These are phyloP conservation scores for Lipomyces mesembrius DNA, from an alignment of 805 yeast genomes.

Conservation along the genomic window DNA sequence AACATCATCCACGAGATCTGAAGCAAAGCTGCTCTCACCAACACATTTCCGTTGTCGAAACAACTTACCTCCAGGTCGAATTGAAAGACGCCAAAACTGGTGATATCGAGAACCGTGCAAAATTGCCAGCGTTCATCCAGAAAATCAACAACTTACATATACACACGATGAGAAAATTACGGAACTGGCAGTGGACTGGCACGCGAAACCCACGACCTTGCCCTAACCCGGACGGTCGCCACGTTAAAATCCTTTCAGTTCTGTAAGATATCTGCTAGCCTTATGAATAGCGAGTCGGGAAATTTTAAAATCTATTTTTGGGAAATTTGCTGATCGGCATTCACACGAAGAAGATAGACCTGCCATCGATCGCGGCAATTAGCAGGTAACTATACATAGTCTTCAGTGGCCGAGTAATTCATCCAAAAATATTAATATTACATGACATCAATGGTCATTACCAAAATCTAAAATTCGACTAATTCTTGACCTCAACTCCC, in stretches of 20 bases:
- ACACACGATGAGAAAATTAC: not conserved
- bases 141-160: not conserved
- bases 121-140: slow-evolving; percentile 3
- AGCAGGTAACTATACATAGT: not conserved
- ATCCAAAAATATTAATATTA: not conserved
- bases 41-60: not conserved
- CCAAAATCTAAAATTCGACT: not conserved
- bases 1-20: not conserved
- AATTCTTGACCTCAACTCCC: not conserved
- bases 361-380: not conserved
- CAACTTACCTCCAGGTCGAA: slow-evolving; percentile 1
- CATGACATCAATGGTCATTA: not conserved
- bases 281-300: not conserved
- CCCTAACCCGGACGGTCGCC: not conserved
- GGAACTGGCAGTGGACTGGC: not conserved
- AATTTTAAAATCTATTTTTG: too few species aligned
- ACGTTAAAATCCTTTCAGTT: too few species aligned
- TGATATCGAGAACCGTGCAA: slow-evolving; percentile 3
- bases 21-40: not conserved
- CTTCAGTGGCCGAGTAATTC: too few species aligned
- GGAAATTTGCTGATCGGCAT: not conserved
- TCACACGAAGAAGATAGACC: too few species aligned
- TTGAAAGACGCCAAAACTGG: not conserved
- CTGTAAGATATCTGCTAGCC: not conserved
- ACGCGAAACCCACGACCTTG: not conserved